phyloP scores from a whole-genome alignment of 495 filamentous ascomycete genomes.

The Aspergillus haitiensis region DNA sequence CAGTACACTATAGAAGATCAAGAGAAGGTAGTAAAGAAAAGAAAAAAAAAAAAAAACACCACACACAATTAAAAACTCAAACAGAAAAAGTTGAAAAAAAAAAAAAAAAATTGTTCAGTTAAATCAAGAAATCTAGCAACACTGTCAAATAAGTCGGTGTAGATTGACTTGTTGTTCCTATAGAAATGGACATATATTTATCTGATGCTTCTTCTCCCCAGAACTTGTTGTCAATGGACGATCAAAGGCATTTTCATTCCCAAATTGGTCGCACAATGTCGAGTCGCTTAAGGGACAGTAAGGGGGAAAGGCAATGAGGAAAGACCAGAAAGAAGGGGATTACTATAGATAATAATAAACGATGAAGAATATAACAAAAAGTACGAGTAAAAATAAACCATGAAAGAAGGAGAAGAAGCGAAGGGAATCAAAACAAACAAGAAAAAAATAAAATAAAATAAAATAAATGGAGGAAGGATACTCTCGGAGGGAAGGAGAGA shows the following conservation, averaged over 20 bases:
- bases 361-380: not conserved
- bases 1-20: slow-evolving; percentile 9
- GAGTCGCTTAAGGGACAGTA: not conserved
- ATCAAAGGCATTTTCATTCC: not conserved
- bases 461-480: slow-evolving; percentile 5
- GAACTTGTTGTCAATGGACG: not conserved
- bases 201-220: too few relatives aligned
- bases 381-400: not conserved
- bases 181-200: too few relatives aligned
- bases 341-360: slow-evolving; percentile 1
- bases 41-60: slow-evolving; percentile 18
- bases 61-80: slow-evolving; percentile 11
- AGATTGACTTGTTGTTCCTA: too few relatives aligned
- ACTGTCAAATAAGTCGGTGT: too few relatives aligned
- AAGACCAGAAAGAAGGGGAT: not conserved
- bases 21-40: slow-evolving; percentile 7
- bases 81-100: not conserved
- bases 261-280: slow-evolving; percentile 19
- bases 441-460: not conserved
- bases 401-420: slow-evolving; percentile 3
- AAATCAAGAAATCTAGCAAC: not conserved
- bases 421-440: slow-evolving; percentile 10
- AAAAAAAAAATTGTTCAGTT: slow-evolving; percentile 11
- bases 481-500: slow-evolving; percentile 4
- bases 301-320: not conserved